Base-by-base conservation (phyloP, 148 eudicot genomes). In the Silene latifolia region DNA sequence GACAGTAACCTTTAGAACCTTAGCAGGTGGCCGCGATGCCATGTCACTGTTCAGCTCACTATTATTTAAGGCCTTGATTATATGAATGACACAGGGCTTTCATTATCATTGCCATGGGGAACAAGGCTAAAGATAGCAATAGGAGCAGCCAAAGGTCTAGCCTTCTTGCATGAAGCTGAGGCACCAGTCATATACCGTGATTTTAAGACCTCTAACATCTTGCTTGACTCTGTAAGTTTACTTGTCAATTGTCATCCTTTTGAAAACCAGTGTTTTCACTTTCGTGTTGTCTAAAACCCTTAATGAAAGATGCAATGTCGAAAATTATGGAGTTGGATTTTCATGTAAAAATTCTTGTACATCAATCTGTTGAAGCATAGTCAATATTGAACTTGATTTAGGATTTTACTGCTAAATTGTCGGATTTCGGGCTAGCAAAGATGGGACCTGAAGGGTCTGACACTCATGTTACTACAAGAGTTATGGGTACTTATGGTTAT, bases 391-490 rank as follows among this genome's bases (percentile, higher is more conserved):
- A 39, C 44, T 59, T 20, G 66, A 44, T 67, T 72, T 60, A 92
- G 98, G 97, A 92, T 24, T 95, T 95, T 78, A 92, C 89, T 62
- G 93, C 96, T 6, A 95, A 95, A 69, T 75, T 95, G 71, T 90
- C 97, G 7, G 98, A 95, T 78, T 95, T 95, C 77, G 98, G 98
- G 77, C 82, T 95, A 11, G 98, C 97, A 46, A 92, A 80, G 74
- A 92, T 95, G 97, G 98, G 97, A n/a, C 98, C 97, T 15, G 96
- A 94, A 88, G 98, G 98, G 79, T 95, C 97, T 56, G 74, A 92
- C 48, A 87, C 98, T 18, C 98, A 95, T 79, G 98, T 92, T 4
- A 92, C 97, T 5, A 95, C 98, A 44, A 79, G 98, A 59, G 97
- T 95, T 3, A 95, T 95, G 98, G 98, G 98, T 8, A 95, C 98